These are phyloP conservation scores for Jatropha multifida DNA, from an alignment of 441 rosid species.

Conservation along the genomic window DNA sequence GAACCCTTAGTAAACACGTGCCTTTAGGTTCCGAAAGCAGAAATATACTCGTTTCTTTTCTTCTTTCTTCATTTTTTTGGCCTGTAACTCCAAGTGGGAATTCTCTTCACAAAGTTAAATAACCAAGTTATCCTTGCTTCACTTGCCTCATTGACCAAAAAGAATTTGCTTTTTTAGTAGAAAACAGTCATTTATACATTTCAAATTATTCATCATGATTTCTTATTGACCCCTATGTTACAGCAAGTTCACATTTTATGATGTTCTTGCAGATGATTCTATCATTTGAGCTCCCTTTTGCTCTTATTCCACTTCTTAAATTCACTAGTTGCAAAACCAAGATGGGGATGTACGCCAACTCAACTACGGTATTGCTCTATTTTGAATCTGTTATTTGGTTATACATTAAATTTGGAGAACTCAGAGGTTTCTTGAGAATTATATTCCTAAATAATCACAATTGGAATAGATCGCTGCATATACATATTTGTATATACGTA, in stretches of 20 bases:
- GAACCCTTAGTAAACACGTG: background rate
- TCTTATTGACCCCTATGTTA: background rate
- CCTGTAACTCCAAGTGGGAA: no score
- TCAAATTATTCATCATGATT: background rate
- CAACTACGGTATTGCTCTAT: slow-evolving; percentile 41
- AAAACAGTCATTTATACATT: background rate
- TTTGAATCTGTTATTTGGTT: slow-evolving; percentile 1
- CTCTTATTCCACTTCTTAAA: slow-evolving; percentile 89
- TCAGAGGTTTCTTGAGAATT: background rate
- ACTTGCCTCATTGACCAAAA: background rate
- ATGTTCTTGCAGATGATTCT: slow-evolving; percentile 72
- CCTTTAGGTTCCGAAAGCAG: background rate
- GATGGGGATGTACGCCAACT: slow-evolving; percentile 73
- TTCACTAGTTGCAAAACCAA: slow-evolving; percentile 87
- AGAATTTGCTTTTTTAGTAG: background rate
- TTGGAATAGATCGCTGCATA: background rate
- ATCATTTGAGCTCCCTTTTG: slow-evolving; percentile 95
- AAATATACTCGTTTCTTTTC: no score
- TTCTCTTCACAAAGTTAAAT: background rate
- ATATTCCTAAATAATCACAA: background rate
- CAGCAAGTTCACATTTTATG: slow-evolving; percentile 6
- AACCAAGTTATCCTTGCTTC: background rate
- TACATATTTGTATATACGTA: background rate
- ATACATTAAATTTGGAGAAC: background rate
- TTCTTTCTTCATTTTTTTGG: no score